Percentiles rank a stretch among this genome's conserved stretches.
phyloP scores from a whole-genome alignment of 148 eudicot species.

The Heliamphora exappendiculata region DNA sequence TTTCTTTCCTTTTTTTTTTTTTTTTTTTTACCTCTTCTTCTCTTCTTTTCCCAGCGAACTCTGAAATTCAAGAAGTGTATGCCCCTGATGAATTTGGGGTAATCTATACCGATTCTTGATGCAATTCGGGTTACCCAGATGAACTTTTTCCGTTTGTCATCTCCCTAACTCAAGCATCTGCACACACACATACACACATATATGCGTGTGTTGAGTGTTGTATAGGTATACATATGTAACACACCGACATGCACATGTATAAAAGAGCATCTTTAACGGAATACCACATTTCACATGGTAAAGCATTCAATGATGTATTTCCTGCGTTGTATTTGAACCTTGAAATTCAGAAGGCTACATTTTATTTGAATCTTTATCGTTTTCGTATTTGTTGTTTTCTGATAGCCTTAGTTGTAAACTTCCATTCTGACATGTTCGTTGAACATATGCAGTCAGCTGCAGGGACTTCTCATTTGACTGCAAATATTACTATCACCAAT shows the following conservation, averaged over 20 bases:
- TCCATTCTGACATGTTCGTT: not conserved
- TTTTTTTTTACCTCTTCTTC: not conserved
- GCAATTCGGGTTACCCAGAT: not conserved
- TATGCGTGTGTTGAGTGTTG: not conserved
- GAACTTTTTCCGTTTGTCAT: not conserved
- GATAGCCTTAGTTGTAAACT: not conserved
- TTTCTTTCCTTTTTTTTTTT: not conserved
- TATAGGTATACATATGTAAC: no score
- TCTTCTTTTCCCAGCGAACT: not conserved
- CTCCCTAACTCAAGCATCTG: not conserved
- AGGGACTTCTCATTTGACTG: conserved; percentile 7
- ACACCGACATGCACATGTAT: not conserved
- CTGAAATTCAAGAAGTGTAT: not conserved
- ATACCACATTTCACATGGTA: not conserved
- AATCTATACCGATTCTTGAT: not conserved
- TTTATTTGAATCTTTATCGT: not conserved
- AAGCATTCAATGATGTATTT: not conserved
- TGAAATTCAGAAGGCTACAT: not conserved
- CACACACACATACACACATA: no score
- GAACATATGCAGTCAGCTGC: not conserved
- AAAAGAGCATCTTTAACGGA: not conserved
- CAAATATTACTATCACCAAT: not conserved
- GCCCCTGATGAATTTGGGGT: not conserved
- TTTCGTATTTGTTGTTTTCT: not conserved
- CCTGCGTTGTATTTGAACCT: not conserved